These are phyloP conservation scores for Drosera spatulata DNA, from an alignment of 179 eudicot genomes.

Conservation along the genomic window DNA sequence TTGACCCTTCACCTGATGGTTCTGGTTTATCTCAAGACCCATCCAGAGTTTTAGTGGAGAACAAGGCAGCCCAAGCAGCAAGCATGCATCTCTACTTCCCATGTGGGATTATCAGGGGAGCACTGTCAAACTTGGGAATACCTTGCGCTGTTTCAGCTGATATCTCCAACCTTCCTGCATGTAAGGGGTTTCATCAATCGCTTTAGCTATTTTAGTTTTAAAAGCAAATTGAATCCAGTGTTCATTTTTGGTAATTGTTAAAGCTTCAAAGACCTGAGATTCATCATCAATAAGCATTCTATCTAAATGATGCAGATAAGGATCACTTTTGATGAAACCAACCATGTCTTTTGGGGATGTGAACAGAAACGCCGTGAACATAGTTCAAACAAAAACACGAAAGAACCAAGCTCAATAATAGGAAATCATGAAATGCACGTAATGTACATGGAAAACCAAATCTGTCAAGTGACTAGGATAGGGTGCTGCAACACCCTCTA, in stretches of 20 bases:
- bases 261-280: neutral
- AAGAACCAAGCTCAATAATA: too few relatives aligned
- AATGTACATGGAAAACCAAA: too few relatives aligned
- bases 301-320: too few relatives aligned
- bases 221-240: neutral
- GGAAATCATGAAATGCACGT: too few relatives aligned
- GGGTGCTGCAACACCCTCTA: too few relatives aligned
- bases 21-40: conserved; percentile 45
- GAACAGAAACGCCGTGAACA: too few relatives aligned
- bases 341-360: too few relatives aligned
- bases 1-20: conserved; percentile 46
- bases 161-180: conserved; percentile 87
- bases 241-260: neutral
- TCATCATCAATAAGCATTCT: too few relatives aligned
- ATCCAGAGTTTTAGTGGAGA: conserved; percentile 37
- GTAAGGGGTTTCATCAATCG: conserved; percentile 33
- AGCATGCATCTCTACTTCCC: conserved; percentile 98
- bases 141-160: conserved; percentile 99
- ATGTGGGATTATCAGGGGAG: conserved; percentile 97
- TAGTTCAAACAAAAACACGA: too few relatives aligned
- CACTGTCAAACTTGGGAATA: conserved; percentile 94
- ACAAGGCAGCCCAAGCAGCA: conserved; percentile 77
- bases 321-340: too few relatives aligned
- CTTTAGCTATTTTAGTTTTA: neutral
- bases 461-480: too few relatives aligned